phyloP scores from a whole-genome alignment of 768 basidiomycete genomes.

The Termitomyces eurrhizus region DNA sequence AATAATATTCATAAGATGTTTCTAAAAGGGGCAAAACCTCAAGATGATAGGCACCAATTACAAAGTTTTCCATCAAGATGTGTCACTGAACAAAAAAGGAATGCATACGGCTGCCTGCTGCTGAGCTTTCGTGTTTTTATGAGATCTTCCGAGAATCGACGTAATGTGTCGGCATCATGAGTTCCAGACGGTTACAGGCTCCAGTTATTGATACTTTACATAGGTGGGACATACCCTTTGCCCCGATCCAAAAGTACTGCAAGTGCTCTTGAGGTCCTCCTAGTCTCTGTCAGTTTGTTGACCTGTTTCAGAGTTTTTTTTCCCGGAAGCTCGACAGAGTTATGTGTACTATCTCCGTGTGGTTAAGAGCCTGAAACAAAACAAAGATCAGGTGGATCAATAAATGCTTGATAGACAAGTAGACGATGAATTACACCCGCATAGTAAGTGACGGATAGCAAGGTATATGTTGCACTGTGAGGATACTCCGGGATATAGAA shows the following conservation, averaged over 20 bases:
- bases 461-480: too few species aligned
- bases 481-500: too few species aligned
- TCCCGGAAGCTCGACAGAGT: conserved; percentile 55
- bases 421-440: too few species aligned
- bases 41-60: conserved; percentile 59
- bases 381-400: not conserved
- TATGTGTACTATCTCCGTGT: conserved; percentile 58
- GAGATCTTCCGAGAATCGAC: conserved; percentile 45
- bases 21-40: not conserved
- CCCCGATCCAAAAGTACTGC: conserved; percentile 79
- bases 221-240: conserved; percentile 51
- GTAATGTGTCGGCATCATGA: conserved; percentile 82
- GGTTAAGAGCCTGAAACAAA: conserved; percentile 56
- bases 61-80: conserved; percentile 67
- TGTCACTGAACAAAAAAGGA: conserved; percentile 77
- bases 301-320: conserved; percentile 70
- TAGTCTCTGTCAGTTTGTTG: conserved; percentile 83
- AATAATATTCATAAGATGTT: not conserved
- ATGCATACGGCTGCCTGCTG: conserved; percentile 72
- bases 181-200: conserved; percentile 54
- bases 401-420: not conserved
- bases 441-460: too few species aligned
- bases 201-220: conserved; percentile 25
- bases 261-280: conserved; percentile 72
- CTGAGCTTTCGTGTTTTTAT: conserved; percentile 59